Evolutionary conservation across 345 rosid species (phyloP).

Genomic region (Salix brachista): DNA sequence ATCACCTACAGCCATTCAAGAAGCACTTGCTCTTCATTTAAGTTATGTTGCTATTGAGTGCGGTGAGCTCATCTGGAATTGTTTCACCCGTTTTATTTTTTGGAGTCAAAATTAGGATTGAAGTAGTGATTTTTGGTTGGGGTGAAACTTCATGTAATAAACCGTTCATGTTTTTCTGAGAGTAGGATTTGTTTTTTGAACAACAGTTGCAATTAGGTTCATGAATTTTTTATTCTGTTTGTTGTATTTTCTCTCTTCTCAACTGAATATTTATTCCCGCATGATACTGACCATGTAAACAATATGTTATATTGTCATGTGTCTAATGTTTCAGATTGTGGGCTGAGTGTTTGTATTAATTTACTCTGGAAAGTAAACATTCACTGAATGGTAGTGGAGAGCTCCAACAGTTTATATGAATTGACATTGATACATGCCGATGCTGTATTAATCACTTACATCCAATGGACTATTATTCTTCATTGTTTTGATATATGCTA

Average conservation of each 20-base stretch:
- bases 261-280: background rate
- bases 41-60: background rate
- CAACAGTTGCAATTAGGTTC: too few species aligned
- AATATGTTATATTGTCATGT: background rate
- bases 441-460: background rate
- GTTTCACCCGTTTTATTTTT: background rate
- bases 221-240: background rate
- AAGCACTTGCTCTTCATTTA: too few species aligned
- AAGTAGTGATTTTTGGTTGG: background rate
- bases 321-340: background rate
- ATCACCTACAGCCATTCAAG: too few species aligned
- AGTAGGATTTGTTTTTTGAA: too few species aligned
- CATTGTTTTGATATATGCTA: too few species aligned
- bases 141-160: too few species aligned
- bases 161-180: too few species aligned
- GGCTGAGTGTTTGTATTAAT: too few species aligned
- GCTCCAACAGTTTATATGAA: too few species aligned
- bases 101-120: background rate
- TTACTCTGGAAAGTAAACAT: too few species aligned
- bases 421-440: too few species aligned
- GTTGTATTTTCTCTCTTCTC: background rate
- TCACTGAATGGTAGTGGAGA: too few species aligned
- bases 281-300: background rate
- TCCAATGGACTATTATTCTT: background rate
- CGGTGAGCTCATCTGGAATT: background rate